A percentile compares a stretch with the other conserved stretches of the same genome.
phyloP scores from a whole-genome alignment of 331 rosid species.

The Quercus phellos region DNA sequence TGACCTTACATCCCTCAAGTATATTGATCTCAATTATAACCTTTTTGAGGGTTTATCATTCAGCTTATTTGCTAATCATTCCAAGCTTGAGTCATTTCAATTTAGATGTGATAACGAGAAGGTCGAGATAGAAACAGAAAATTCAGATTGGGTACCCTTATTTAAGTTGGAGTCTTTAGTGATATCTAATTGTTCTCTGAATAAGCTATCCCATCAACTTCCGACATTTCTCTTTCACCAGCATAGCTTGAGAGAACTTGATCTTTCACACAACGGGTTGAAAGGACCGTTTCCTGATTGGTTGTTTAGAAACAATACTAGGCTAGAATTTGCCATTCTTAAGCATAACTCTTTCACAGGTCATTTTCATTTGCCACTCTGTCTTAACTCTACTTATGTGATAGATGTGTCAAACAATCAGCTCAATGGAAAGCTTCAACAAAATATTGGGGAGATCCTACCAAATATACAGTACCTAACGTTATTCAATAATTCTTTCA shows the following conservation, averaged over 20 bases:
- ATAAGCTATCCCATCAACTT: background rate
- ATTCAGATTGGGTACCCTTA: too few species aligned
- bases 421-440: too few species aligned
- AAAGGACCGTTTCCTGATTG: background rate
- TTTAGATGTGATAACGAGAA: background rate
- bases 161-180: too few species aligned
- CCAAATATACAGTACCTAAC: fast-evolving
- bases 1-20: too few species aligned
- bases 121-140: fast-evolving
- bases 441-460: too few species aligned
- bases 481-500: too few species aligned
- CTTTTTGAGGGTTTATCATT: background rate
- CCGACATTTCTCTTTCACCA: background rate
- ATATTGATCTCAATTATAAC: too few species aligned
- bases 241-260: background rate
- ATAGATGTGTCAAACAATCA: too few species aligned
- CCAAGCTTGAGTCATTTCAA: background rate
- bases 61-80: background rate
- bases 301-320: background rate
- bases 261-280: background rate
- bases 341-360: too few species aligned
- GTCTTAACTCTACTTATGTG: too few species aligned
- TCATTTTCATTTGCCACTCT: too few species aligned
- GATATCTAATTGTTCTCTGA: background rate
- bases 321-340: background rate